Base-by-base conservation (phyloP, 805 yeast genomes). In the Ogataea paradorogensis region DNA sequence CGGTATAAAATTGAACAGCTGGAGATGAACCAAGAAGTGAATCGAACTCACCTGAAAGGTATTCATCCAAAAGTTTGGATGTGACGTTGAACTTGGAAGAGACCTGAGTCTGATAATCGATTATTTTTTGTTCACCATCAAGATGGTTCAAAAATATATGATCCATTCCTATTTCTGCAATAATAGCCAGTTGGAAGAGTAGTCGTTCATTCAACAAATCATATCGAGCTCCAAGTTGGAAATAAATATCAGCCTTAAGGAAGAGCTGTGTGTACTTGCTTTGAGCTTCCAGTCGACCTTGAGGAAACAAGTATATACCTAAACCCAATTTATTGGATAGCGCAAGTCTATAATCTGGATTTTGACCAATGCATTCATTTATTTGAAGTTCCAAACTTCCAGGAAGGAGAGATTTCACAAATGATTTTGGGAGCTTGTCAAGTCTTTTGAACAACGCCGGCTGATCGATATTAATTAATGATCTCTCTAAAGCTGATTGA, bases 301-400 rank as follows among this genome's bases (percentile, higher is more conserved):
- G 28, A 2, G 24, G 32, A 15, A 30, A 22, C 8, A 35, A 15
- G 28, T 52, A 57, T 8, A 49, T 33, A 0, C 49, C 43, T n/a
- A 39, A 36, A 5, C 56, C 59, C 3, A 61, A 21, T 6, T 60
- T 44, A 30, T 59, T 61, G 6, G 53, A 50, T 8, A 50, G 34
- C 1, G 52, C 27, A 11, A 59, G 20, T 4, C 45, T 28, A 2
- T 37, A 20, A 27, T 46, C 49, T 7, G 56, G 56, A 7, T 13
- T 9, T 3, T 23, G 8, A 4, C 41, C 38, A 5, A 50, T 21
- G 5, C 18, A 13, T 2, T 7, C 10, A 8, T 32, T n/a, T n/a
- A 47, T 23, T 3, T 33, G 22, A 6, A 30, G 16, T 0, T 38
- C 15, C 13, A 51, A 20, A 10, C 42, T 24, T 5, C 16, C 8